phyloP scores from a whole-genome alignment of 495 filamentous ascomycete genomes.

The Cercophora samala region DNA sequence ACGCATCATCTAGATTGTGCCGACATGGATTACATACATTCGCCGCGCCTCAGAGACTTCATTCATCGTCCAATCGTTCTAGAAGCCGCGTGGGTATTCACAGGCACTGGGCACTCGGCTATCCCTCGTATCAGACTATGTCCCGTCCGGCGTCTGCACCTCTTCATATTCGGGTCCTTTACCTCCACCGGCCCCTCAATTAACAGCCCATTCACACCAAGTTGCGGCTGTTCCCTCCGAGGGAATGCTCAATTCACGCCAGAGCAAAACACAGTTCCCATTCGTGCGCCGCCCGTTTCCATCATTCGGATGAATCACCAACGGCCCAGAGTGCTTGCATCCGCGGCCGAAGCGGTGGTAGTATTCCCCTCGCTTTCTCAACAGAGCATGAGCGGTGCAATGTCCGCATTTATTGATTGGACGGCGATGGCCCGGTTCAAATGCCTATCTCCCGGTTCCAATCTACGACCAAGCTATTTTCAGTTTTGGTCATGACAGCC shows the following conservation, averaged over 20 bases:
- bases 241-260: background rate
- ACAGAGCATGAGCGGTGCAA: background rate
- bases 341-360: conserved; percentile 3
- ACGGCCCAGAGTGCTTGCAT: background rate
- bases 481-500: background rate
- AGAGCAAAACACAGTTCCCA: background rate
- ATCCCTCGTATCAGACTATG: conserved; percentile 3
- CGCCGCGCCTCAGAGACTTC: background rate
- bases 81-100: background rate
- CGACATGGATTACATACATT: conserved; percentile 4
- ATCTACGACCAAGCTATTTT: conserved; percentile 1
- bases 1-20: conserved; percentile 8
- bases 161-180: background rate
- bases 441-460: conserved; percentile 1
- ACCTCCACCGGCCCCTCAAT: conserved; percentile 1
- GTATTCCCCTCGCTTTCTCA: background rate
- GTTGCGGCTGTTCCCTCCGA: background rate
- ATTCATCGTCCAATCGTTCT: conserved; percentile 5
- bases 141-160: background rate
- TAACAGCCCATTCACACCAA: background rate
- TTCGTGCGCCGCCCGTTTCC: background rate
- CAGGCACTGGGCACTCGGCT: conserved; percentile 6
- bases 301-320: background rate
- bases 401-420: background rate
- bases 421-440: background rate